phyloP scores from a whole-genome alignment of 2,329 filamentous ascomycete genomes.

The Aspergillus melleus region DNA sequence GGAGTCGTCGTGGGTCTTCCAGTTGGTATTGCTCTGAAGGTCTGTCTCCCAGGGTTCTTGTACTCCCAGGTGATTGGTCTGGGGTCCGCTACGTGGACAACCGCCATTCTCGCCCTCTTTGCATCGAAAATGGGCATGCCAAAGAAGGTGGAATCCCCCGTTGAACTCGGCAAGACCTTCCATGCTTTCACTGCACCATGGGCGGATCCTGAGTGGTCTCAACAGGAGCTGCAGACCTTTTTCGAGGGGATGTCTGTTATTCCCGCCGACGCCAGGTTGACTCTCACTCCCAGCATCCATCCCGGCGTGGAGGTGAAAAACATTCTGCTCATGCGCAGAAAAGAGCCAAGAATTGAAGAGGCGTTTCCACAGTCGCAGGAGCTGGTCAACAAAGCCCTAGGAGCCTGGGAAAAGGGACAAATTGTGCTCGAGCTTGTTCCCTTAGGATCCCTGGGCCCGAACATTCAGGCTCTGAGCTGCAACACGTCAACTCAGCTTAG shows the following conservation, averaged over 20 bases:
- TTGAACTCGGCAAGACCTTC: slow-evolving; percentile 36
- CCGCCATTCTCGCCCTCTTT: slow-evolving; percentile 50
- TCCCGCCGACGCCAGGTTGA: slow-evolving; percentile 44
- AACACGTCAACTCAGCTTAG: slow-evolving; percentile 26
- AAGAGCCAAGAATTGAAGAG: slow-evolving; percentile 35
- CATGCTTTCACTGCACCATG: slow-evolving; percentile 48
- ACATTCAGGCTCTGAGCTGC: slow-evolving; percentile 38
- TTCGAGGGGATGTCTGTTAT: slow-evolving; percentile 45
- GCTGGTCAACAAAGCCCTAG: slow-evolving; percentile 35
- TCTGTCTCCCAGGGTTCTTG: slow-evolving; percentile 39
- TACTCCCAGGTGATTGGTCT: slow-evolving; percentile 53
- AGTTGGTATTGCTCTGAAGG: slow-evolving; percentile 47
- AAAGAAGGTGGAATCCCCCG: slow-evolving; percentile 37
- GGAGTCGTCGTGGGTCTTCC: slow-evolving; percentile 49
- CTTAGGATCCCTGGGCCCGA: slow-evolving; percentile 31
- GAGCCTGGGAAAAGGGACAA: slow-evolving; percentile 33
- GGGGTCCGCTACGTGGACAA: slow-evolving; percentile 52
- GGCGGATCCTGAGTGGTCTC: slow-evolving; percentile 49
- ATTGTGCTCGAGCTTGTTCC: slow-evolving; percentile 38
- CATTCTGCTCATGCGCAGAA: slow-evolving; percentile 41
- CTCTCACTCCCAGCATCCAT: slow-evolving; percentile 40
- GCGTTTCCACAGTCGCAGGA: slow-evolving; percentile 47
- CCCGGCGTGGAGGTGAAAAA: slow-evolving; percentile 48
- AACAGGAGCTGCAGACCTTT: slow-evolving; percentile 52
- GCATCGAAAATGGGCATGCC: slow-evolving; percentile 52